phyloP scores from a whole-genome alignment of 345 rosid species.

The Pugionium cornutum region DNA sequence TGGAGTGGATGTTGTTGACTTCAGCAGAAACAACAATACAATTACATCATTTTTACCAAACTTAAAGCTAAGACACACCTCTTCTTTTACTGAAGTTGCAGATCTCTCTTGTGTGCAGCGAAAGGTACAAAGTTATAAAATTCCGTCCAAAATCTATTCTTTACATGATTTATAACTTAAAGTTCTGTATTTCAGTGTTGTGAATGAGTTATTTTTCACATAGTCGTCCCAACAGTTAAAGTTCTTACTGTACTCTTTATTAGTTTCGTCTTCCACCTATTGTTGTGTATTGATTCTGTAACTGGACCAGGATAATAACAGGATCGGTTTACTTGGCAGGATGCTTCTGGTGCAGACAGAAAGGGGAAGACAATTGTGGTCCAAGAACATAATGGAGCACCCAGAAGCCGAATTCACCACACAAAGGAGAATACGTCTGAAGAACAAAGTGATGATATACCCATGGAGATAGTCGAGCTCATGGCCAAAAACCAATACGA shows the following conservation, averaged over 20 bases:
- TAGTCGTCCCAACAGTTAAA: no score
- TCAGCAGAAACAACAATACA: constrained; percentile 36
- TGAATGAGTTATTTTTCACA: not conserved
- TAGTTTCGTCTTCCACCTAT: constrained; percentile 1
- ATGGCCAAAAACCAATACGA: constrained; percentile 91
- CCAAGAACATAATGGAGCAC: constrained; percentile 38
- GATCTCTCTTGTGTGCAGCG: constrained; percentile 43
- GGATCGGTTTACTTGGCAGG: constrained; percentile 49
- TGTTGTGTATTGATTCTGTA: no score
- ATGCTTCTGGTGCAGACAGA: constrained; percentile 47
- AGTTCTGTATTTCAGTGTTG: constrained; percentile 2
- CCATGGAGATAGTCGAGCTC: constrained; percentile 94
- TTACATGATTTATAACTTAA: not conserved
- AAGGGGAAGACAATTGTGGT: constrained; percentile 48
- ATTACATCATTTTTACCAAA: constrained; percentile 38
- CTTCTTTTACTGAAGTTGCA: constrained; percentile 42
- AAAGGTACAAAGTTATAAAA: constrained; percentile 46
- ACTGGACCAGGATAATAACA: not conserved
- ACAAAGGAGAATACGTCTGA: constrained; percentile 49
- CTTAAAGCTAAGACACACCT: constrained; percentile 40
- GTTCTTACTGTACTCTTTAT: no score
- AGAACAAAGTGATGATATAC: constrained; percentile 78
- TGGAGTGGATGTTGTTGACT: constrained; percentile 44
- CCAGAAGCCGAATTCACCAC: constrained; percentile 42
- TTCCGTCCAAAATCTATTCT: constrained; percentile 20